Base-by-base conservation (phyloP, 2,329 filamentous ascomycete genomes). In the Sordariomycetes sp. region DNA sequence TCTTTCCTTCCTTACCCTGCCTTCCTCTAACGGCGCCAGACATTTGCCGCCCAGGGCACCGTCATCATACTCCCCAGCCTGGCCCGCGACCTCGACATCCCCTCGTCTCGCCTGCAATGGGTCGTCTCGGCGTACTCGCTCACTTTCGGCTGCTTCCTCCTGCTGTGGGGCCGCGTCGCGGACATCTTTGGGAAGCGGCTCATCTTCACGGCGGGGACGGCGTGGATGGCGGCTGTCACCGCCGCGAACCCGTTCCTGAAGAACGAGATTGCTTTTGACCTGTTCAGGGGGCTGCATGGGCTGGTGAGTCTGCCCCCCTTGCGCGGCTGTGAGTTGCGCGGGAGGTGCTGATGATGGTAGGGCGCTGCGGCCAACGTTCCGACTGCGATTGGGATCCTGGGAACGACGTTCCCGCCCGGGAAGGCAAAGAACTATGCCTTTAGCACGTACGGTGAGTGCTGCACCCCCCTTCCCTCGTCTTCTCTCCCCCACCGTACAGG, bases 361-460 rank as follows among this genome's bases (percentile, higher is more conserved):
- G 84, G 84, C 1, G 81, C 82, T 28, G 85, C 85, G 1, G 82
- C 84, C 17, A 87, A 86, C 64, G 82, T 87, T 0, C 85, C 85
- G 0, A 87, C 84, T 0, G 85, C 85, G 0, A 81, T 89, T 64
- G 85, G 85, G 0, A 87, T 88, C 45, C 67, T 89, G 2, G 84
- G 84, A 0, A 79, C 80, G 1, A 86, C 82, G 0, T 88, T 88
- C 57, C 78, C 79, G 1, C 83, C 84, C 0, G 82, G 85, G 0
- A 83, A 80, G 61, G 80, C 83, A 3, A 87, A 87, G 68, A 87
- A 86, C 62, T 86, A 86, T 64, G 84, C 84, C 1, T 87, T 89
- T 62, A 80, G 79, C 42, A 75, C 77, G 24, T 87, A 85, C 59
- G 76, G 76, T 77, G 64, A 58, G 70, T 48, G 17, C n/a, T 13